Conservation (phyloP, 2,329 filamentous ascomycete species). For the Juglanconis oblonga region DNA sequence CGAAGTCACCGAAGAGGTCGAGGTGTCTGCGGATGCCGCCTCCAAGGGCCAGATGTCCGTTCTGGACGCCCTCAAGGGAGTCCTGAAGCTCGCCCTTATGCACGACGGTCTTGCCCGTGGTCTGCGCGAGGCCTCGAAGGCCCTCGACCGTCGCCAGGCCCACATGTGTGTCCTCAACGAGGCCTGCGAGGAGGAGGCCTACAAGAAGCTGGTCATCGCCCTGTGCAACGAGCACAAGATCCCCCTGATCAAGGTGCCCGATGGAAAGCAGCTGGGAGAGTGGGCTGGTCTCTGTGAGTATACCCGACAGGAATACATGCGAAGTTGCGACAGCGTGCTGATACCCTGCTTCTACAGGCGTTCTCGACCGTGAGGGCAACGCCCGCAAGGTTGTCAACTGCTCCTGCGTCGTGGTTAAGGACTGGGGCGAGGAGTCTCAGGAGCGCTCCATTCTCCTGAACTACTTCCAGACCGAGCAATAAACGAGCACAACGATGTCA, state of each 20-base stretch:
- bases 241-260: conserved; percentile 98
- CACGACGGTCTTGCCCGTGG: conserved; percentile 98
- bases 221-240: conserved; percentile 99
- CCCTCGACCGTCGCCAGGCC: conserved; percentile 95
- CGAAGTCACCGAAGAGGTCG: conserved; percentile 84
- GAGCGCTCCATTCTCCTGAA: conserved; percentile 99
- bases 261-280: conserved; percentile 99
- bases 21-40: conserved; percentile 88
- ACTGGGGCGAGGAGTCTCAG: conserved; percentile 99
- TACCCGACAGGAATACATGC: neutral
- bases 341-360: conserved; percentile 56
- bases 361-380: conserved; percentile 98
- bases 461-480: conserved; percentile 97
- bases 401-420: conserved; percentile 99
- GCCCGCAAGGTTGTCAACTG: conserved; percentile 99
- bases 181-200: conserved; percentile 99
- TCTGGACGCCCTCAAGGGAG: conserved; percentile 97
- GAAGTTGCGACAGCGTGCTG: neutral
- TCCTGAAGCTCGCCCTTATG: conserved; percentile 97
- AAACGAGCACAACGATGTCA: conserved; percentile 37
- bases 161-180: conserved; percentile 99
- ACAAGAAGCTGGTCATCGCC: conserved; percentile 99
- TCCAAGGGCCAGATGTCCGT: conserved; percentile 94
- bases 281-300: conserved; percentile 99
- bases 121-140: conserved; percentile 97